A percentile compares a stretch with the other conserved stretches of the same genome.
Conservation (phyloP, 2,329 filamentous ascomycete species). For the Alternaria panax region DNA sequence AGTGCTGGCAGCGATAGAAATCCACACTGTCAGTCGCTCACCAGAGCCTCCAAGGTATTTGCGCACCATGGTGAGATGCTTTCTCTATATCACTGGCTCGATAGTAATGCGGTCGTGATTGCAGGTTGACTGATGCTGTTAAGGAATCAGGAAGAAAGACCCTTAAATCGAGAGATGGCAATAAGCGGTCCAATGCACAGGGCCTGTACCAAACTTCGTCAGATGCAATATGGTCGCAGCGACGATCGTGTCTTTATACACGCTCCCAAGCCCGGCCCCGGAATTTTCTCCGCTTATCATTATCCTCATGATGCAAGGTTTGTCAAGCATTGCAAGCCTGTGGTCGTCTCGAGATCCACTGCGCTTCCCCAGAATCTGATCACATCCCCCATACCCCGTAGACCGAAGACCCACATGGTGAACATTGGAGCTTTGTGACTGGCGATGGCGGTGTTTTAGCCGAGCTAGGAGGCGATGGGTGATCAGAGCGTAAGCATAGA, state of each 20-base stretch:
- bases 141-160: not conserved
- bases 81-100: not conserved
- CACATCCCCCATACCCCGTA: constrained; percentile 16
- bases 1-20: constrained; percentile 59
- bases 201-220: constrained; percentile 10
- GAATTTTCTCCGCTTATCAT: constrained; percentile 15
- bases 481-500: not conserved
- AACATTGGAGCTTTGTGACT: constrained; percentile 3
- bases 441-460: constrained; percentile 13
- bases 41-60: constrained; percentile 62
- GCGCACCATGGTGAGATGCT: constrained; percentile 48
- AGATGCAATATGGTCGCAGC: constrained; percentile 1
- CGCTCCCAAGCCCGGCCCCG: constrained; percentile 8
- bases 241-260: constrained; percentile 19
- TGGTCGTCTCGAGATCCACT: constrained; percentile 6
- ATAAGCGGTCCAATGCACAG: constrained; percentile 1
- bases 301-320: constrained; percentile 9
- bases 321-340: constrained; percentile 8
- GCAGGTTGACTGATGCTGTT: not conserved
- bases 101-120: not conserved
- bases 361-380: constrained; percentile 8
- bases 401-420: constrained; percentile 10
- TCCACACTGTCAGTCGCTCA: constrained; percentile 61
- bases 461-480: constrained; percentile 6
- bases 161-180: not conserved